phyloP scores from a whole-genome alignment of 2,329 filamentous ascomycete genomes.

The Lasiodiplodia sp. region DNA sequence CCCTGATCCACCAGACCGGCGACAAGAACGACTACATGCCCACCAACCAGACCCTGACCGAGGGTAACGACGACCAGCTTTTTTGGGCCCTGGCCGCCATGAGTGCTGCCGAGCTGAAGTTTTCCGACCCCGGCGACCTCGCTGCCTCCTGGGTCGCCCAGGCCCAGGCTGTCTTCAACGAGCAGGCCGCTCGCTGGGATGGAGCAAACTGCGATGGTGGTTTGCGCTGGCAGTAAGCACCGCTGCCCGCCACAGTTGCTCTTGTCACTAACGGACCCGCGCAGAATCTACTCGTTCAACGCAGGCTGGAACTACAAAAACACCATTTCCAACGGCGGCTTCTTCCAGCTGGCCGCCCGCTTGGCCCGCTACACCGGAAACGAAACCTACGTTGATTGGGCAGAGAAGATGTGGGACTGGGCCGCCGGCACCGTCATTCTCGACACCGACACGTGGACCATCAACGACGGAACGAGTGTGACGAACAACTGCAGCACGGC shows the following conservation, averaged over 20 bases:
- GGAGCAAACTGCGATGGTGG: conserved; percentile 47
- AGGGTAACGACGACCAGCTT: conserved; percentile 66
- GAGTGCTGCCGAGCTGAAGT: conserved; percentile 78
- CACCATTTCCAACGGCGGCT: conserved; percentile 60
- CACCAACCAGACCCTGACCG: conserved; percentile 40
- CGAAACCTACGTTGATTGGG: conserved; percentile 70
- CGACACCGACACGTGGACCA: conserved; percentile 56
- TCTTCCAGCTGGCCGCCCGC: conserved; percentile 58
- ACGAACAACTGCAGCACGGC: conserved; percentile 57
- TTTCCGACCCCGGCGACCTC: conserved; percentile 68
- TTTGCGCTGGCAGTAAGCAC: conserved; percentile 34
- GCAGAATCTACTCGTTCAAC: conserved; percentile 53
- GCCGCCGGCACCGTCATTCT: conserved; percentile 62
- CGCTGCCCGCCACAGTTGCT: not conserved
- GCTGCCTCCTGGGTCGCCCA: conserved; percentile 36
- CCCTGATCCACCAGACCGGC: conserved; percentile 36
- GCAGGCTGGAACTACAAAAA: conserved; percentile 60
- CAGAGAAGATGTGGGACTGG: conserved; percentile 49
- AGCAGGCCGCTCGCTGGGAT: conserved; percentile 48
- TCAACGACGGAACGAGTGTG: conserved; percentile 60
- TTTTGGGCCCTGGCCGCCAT: conserved; percentile 89
- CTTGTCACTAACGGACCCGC: conserved; percentile 1
- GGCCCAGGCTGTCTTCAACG: conserved; percentile 50
- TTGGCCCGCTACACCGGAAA: conserved; percentile 48
- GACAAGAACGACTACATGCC: conserved; percentile 51